Conservation (phyloP, 257 asterid species). For the Plantago elongata region DNA sequence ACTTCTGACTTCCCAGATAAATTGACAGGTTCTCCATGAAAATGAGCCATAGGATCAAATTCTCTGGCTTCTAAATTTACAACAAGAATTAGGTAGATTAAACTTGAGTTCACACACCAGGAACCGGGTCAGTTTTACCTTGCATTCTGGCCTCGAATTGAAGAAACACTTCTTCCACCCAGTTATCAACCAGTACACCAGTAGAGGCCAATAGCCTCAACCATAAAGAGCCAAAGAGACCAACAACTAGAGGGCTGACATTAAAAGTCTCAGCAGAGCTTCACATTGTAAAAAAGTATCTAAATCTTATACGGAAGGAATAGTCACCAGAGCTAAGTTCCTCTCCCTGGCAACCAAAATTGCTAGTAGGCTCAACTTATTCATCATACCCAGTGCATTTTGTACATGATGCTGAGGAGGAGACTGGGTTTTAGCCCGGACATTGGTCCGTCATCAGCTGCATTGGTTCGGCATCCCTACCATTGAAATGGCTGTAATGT, state of each 20-base stretch:
- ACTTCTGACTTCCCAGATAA: conserved; percentile 51
- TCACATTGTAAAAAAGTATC: conserved; percentile 69
- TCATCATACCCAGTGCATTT: too few species aligned
- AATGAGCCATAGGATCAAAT: conserved; percentile 25
- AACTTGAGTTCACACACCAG: too few species aligned
- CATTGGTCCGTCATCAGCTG: too few species aligned
- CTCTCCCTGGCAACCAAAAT: too few species aligned
- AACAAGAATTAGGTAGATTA: too few species aligned
- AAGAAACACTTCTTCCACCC: conserved; percentile 50
- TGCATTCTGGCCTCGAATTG: too few species aligned
- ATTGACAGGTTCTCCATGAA: conserved; percentile 50
- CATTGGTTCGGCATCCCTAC: too few species aligned
- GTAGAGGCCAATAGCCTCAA: conserved; percentile 56
- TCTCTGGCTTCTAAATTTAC: conserved; percentile 32
- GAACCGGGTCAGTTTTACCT: too few species aligned
- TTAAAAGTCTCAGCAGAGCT: conserved; percentile 62
- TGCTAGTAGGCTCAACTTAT: too few species aligned
- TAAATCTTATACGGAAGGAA: conserved; percentile 45
- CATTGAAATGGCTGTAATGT: too few species aligned
- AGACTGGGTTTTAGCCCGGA: too few species aligned
- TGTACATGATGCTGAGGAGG: too few species aligned
- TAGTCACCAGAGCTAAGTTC: conserved; percentile 27
- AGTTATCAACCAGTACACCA: conserved; percentile 51
- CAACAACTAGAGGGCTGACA: conserved; percentile 59
- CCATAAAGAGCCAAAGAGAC: conserved; percentile 65